phyloP scores from a whole-genome alignment of 2,329 filamentous ascomycete genomes.

The Nemania sp. region DNA sequence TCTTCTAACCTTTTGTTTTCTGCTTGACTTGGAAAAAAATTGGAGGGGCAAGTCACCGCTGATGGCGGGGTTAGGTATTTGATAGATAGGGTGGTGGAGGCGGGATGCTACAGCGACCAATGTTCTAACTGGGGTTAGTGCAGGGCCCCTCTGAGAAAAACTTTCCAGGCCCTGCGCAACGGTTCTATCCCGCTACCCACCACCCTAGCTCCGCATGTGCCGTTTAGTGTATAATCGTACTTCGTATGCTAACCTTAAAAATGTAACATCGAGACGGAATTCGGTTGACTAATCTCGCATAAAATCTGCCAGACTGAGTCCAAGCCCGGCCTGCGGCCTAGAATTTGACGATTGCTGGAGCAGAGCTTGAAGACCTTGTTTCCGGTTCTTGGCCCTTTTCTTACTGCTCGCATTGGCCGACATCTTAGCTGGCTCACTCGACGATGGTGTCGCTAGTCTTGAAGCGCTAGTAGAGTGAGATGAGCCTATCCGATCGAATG shows the following conservation, averaged over 20 bases:
- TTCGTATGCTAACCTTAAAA: no score
- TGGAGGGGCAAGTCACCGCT: conserved; percentile 43
- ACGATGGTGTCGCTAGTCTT: conserved; percentile 8
- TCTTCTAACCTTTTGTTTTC: conserved; percentile 5
- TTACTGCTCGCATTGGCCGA: conserved; percentile 62
- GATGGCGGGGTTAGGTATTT: conserved; percentile 44
- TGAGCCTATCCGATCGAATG: neutral
- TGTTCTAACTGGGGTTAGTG: conserved; percentile 19
- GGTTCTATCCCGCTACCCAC: conserved; percentile 12
- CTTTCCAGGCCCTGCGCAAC: conserved; percentile 14
- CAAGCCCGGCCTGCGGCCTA: conserved; percentile 42
- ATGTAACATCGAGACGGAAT: no score
- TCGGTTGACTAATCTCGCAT: conserved; percentile 44
- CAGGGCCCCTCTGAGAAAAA: neutral
- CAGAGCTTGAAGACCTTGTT: conserved; percentile 67
- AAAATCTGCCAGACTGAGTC: conserved; percentile 60
- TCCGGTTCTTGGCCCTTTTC: conserved; percentile 66
- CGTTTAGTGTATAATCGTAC: neutral
- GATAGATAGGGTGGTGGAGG: no score
- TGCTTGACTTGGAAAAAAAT: conserved; percentile 34
- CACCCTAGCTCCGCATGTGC: no score
- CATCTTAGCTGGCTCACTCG: conserved; percentile 37
- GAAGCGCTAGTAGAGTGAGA: neutral
- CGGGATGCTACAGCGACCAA: conserved; percentile 7
- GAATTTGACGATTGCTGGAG: conserved; percentile 53